Evolutionary conservation across 2,329 filamentous ascomycete genomes (phyloP).

Genomic region (Nothophaeocryptopus gaeumannii): DNA sequence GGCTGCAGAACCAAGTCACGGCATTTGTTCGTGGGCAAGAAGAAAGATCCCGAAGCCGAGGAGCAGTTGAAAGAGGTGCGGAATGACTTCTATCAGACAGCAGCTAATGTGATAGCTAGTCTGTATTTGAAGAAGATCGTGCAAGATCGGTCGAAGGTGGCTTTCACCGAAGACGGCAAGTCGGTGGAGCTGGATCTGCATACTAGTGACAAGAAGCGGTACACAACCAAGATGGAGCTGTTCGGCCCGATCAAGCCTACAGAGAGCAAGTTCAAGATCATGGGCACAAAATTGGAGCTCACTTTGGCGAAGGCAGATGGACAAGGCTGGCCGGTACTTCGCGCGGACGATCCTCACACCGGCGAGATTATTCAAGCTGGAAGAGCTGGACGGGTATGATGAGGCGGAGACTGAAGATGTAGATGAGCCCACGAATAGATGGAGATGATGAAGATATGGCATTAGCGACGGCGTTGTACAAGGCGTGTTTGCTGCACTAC

Average conservation of each 20-base stretch:
- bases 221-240: constrained; percentile 68
- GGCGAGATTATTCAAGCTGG: constrained; percentile 89
- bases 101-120: constrained; percentile 77
- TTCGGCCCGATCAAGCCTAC: constrained; percentile 73
- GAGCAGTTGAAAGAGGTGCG: constrained; percentile 76
- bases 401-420: too few relatives aligned
- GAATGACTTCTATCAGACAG: constrained; percentile 96
- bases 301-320: constrained; percentile 70
- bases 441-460: neutral
- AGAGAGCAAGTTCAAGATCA: constrained; percentile 73
- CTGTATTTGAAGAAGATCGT: constrained; percentile 97
- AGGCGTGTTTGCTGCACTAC: too few relatives aligned
- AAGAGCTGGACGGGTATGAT: constrained; percentile 60
- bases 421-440: neutral
- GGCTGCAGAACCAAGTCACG: constrained; percentile 79
- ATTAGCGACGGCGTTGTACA: constrained; percentile 10
- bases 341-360: constrained; percentile 69
- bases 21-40: constrained; percentile 80
- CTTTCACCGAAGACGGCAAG: constrained; percentile 57
- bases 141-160: constrained; percentile 71
- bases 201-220: constrained; percentile 85
- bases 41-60: constrained; percentile 59
- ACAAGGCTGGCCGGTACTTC: constrained; percentile 78
- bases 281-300: constrained; percentile 87
- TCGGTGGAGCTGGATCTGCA: constrained; percentile 73